These are phyloP conservation scores for Epichloe gansuensis DNA, from an alignment of 2,329 filamentous ascomycete species.

Conservation along the genomic window DNA sequence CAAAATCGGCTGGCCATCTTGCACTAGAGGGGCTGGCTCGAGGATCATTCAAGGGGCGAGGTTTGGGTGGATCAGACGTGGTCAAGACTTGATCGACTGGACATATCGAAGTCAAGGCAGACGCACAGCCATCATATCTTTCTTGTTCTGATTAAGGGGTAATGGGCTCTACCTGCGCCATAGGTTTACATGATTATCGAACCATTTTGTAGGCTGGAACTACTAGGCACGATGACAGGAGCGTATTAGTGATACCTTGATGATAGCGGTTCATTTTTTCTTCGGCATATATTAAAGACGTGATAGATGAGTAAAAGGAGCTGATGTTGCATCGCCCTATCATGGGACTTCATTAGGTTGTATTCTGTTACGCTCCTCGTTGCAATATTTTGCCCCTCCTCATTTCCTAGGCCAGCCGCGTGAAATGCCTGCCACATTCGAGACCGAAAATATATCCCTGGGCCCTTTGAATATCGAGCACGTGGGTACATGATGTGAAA, in stretches of 20 bases:
- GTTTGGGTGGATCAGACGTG: too few relatives aligned
- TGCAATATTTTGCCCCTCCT: not conserved
- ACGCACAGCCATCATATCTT: not conserved
- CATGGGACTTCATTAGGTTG: slow-evolving; percentile 1
- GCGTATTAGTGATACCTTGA: not conserved
- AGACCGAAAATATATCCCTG: not conserved
- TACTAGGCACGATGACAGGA: not conserved
- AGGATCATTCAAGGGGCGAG: too few relatives aligned
- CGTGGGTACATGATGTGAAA: not conserved
- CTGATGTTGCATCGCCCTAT: not conserved
- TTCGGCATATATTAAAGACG: not conserved
- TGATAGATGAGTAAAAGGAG: not conserved
- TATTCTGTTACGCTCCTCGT: not conserved
- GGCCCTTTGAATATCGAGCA: not conserved
- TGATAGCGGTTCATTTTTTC: not conserved
- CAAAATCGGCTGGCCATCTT: not conserved
- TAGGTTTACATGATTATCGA: not conserved
- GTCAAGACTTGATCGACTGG: too few relatives aligned
- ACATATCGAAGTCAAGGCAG: not conserved
- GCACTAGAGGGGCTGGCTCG: not conserved
- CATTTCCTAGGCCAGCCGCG: not conserved
- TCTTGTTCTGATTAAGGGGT: not conserved
- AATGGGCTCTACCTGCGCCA: not conserved
- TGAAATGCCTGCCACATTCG: not conserved
- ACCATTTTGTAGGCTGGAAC: not conserved